phyloP scores from a whole-genome alignment of 305 asterid species.

The Plantago coronopus region DNA sequence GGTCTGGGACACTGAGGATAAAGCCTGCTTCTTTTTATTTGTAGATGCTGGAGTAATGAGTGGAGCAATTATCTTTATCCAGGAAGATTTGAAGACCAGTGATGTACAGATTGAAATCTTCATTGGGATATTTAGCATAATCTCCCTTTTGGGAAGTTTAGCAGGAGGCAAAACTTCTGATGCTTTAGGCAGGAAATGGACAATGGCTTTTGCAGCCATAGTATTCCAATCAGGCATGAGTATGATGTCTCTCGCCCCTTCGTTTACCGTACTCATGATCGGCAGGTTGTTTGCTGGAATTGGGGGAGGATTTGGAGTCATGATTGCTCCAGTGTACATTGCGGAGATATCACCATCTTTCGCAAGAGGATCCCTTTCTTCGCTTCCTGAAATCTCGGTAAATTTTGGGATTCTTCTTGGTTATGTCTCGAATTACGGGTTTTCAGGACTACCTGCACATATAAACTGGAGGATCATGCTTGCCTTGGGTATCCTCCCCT shows the following conservation, averaged over 20 bases:
- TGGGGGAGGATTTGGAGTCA: constrained; percentile 62
- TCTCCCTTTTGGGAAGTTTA: constrained; percentile 54
- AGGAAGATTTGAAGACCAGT: constrained; percentile 47
- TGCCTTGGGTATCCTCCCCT: constrained; percentile 54
- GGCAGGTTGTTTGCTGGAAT: constrained; percentile 58
- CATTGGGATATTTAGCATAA: constrained; percentile 53
- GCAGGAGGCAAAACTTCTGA: constrained; percentile 63
- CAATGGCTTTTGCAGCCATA: constrained; percentile 56
- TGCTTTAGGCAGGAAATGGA: constrained; percentile 62
- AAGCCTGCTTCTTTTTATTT: neutral
- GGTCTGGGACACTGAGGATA: neutral
- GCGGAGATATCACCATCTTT: constrained; percentile 55
- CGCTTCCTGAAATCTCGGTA: constrained; percentile 56
- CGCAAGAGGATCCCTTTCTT: constrained; percentile 50
- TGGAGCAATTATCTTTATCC: constrained; percentile 58
- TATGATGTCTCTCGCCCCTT: constrained; percentile 50
- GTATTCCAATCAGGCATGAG: constrained; percentile 56
- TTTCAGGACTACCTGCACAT: constrained; percentile 46
- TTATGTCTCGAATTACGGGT: constrained; percentile 50
- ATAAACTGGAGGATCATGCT: constrained; percentile 63
- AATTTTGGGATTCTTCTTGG: constrained; percentile 61
- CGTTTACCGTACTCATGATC: constrained; percentile 37
- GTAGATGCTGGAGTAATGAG: constrained; percentile 74
- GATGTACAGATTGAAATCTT: constrained; percentile 57
- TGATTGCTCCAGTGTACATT: constrained; percentile 63